Evolutionary conservation across 768 basidiomycete species (phyloP).

Genomic region (Tricholoma furcatifolium): DNA sequence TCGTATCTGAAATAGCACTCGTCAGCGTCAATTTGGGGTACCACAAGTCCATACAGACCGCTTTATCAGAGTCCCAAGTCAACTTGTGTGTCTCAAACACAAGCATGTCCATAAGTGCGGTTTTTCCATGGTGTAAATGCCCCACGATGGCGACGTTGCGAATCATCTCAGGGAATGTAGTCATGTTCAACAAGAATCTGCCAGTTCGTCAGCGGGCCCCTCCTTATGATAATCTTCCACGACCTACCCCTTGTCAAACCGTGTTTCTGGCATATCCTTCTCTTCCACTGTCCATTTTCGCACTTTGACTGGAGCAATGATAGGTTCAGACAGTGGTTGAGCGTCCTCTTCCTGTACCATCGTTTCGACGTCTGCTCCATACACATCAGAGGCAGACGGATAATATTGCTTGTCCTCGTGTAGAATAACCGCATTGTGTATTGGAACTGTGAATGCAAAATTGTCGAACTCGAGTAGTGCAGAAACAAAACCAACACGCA

Average conservation of each 20-base stretch:
- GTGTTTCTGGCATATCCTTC: constrained; percentile 92
- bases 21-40: background rate
- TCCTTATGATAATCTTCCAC: constrained; percentile 10
- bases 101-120: constrained; percentile 95
- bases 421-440: constrained; percentile 80
- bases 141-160: constrained; percentile 96
- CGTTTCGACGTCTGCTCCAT: constrained; percentile 93
- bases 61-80: constrained; percentile 88
- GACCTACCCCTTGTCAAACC: constrained; percentile 94
- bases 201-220: constrained; percentile 3
- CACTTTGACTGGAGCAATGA: constrained; percentile 92
- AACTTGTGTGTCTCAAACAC: constrained; percentile 96
- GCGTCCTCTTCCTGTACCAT: constrained; percentile 98
- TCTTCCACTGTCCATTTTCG: constrained; percentile 94
- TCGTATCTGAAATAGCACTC: constrained; percentile 56
- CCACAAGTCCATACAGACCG: constrained; percentile 48
- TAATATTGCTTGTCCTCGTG: constrained; percentile 99
- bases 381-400: constrained; percentile 86
- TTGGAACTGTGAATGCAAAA: constrained; percentile 50
- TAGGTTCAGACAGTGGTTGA: constrained; percentile 92
- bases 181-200: constrained; percentile 92
- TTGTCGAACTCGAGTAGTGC: constrained; percentile 16
- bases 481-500: constrained; percentile 25
- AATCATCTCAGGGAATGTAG: constrained; percentile 89
- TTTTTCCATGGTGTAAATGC: constrained; percentile 98